Conservation (phyloP, 805 yeast genomes). For the Kluyveromyces siamensis region DNA sequence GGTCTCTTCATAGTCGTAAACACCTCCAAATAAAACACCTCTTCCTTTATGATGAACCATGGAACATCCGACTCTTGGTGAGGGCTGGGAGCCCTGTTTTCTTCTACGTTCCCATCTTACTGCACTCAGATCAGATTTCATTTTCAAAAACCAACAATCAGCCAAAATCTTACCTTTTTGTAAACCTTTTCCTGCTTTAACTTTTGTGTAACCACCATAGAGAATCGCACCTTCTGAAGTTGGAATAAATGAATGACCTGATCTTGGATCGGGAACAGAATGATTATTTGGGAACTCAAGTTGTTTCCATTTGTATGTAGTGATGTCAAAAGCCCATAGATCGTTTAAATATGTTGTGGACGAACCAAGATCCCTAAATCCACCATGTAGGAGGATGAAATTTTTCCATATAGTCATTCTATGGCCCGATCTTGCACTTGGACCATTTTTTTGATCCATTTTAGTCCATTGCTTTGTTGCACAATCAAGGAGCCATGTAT, state of each 20-base stretch:
- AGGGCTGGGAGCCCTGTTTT: conserved; percentile 83
- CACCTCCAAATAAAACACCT: conserved; percentile 93
- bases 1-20: conserved; percentile 88
- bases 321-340: conserved; percentile 86
- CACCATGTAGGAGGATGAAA: conserved; percentile 77
- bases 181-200: conserved; percentile 77
- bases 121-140: conserved; percentile 68
- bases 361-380: conserved; percentile 82
- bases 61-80: conserved; percentile 91
- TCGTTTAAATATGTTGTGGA: conserved; percentile 79
- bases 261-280: conserved; percentile 79
- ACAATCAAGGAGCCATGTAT: conserved; percentile 88
- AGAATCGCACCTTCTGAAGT: conserved; percentile 71
- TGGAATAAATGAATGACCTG: conserved; percentile 86
- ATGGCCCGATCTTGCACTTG: conserved; percentile 87
- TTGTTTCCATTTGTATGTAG: conserved; percentile 85
- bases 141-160: conserved; percentile 80
- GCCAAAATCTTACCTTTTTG: conserved; percentile 85
- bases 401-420: conserved; percentile 89
- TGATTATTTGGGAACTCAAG: conserved; percentile 78
- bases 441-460: conserved; percentile 65
- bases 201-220: conserved; percentile 92
- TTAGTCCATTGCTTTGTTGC: conserved; percentile 84
- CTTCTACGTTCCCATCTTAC: conserved; percentile 84
- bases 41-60: conserved; percentile 84